Base-by-base conservation (phyloP, 2,329 filamentous ascomycete genomes). In the Fusarium papillatum region DNA sequence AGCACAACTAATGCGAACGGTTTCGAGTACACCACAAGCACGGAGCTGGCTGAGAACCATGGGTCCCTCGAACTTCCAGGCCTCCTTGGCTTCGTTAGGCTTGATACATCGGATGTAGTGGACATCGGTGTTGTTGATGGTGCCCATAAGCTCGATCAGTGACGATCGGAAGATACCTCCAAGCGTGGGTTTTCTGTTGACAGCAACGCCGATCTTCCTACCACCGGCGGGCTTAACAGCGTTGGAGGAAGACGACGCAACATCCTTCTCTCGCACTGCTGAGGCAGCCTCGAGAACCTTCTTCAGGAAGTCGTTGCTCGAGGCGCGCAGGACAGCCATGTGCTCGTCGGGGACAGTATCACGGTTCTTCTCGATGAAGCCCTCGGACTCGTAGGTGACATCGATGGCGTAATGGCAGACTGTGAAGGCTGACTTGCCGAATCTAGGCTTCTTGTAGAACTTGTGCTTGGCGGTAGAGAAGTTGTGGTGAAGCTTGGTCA, bases 81-180 rank as follows among this genome's bases (percentile, higher is more conserved):
- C 92, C 81, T 95, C 95, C 85, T 99, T 99, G 63, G 92, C 95
- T 86, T 99, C 97, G 83, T 99, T 99, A 38, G 97, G 97, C 87
- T 99, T 99, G 86, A 99, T 98, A 84, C 97, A 99, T 79, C 97
- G 93, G 82, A 99, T 99, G 85, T 99, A 99, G 85, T 99, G 97
- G 24, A 98, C 97, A 83, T 99, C 97, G 4, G 97, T 99, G 78
- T 95, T 96, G 85, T 97, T 98, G 85, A 99, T 99, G 7, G 97
- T 99, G 83, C 92, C 90, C 96, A 99, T 99, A 64, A 99, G 91
- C 85, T 99, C 97, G 79, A 99, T 98, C 80, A 99, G 88, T 11
- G 97, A 98, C 5, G 96, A 98, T 83, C 98, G 98, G 93, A 99
- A 99, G 78, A 99, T 99, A 73, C 97, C 97, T 85, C 97, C 97